These are phyloP conservation scores for Cladosporium sphaerospermum DNA, from an alignment of 2,329 filamentous ascomycete species.

Conservation along the genomic window DNA sequence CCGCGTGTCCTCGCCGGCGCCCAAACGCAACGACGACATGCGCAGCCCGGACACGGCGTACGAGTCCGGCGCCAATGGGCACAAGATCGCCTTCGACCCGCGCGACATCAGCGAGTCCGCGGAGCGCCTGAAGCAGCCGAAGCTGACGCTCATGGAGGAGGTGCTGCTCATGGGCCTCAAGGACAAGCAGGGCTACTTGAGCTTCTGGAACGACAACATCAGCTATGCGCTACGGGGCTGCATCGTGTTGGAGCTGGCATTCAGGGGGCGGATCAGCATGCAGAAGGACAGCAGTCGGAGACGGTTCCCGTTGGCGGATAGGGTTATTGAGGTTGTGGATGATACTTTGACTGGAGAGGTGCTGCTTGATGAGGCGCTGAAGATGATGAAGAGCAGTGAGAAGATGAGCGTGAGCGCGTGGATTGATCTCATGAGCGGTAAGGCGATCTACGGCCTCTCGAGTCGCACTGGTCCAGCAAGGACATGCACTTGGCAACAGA, in stretches of 20 bases:
- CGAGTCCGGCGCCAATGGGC: conserved; percentile 84
- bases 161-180: conserved; percentile 91
- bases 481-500: background rate
- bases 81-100: conserved; percentile 97
- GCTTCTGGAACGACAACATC: conserved; percentile 99
- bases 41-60: conserved; percentile 71
- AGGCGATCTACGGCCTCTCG: conserved; percentile 21
- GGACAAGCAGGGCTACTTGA: conserved; percentile 98
- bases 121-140: conserved; percentile 94
- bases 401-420: conserved; percentile 99
- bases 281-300: conserved; percentile 90
- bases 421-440: conserved; percentile 99
- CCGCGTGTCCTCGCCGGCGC: conserved; percentile 60
- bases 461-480: background rate
- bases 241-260: conserved; percentile 95
- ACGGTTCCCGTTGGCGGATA: conserved; percentile 86
- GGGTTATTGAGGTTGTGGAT: conserved; percentile 94
- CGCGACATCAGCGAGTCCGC: conserved; percentile 95
- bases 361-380: conserved; percentile 90
- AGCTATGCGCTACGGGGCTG: conserved; percentile 95
- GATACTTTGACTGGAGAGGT: conserved; percentile 96
- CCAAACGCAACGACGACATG: conserved; percentile 51
- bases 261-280: conserved; percentile 95
- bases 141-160: conserved; percentile 98
- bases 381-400: conserved; percentile 99